Conservation (phyloP, 805 yeast species). For the Metschnikowia gelsemii region DNA sequence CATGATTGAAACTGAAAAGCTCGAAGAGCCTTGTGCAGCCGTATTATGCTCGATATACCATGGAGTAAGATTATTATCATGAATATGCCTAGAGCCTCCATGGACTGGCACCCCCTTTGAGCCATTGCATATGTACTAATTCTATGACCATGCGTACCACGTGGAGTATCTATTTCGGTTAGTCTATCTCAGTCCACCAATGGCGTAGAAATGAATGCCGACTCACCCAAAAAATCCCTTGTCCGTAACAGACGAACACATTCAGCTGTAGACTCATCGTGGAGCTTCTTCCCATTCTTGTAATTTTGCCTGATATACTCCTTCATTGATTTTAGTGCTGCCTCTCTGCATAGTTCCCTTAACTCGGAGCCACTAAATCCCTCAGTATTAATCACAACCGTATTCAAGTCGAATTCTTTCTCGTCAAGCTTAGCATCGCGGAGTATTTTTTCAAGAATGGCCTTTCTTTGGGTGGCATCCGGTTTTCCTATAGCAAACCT, state of each 20-base stretch:
- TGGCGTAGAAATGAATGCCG: slow-evolving; percentile 14
- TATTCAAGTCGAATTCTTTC: slow-evolving; percentile 54
- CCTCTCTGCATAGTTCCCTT: slow-evolving; percentile 88
- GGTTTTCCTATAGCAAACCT: slow-evolving; percentile 80
- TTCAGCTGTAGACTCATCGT: slow-evolving; percentile 33
- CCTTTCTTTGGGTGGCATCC: slow-evolving; percentile 58
- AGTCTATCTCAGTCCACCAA: slow-evolving; percentile 19
- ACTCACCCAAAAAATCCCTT: slow-evolving; percentile 55
- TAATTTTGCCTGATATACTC: slow-evolving; percentile 72
- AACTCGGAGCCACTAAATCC: slow-evolving; percentile 88
- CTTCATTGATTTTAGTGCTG: slow-evolving; percentile 84
- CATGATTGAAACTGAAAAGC: too few species aligned
- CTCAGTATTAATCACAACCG: slow-evolving; percentile 60
- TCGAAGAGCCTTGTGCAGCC: too few species aligned
- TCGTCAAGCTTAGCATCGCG: slow-evolving; percentile 61
- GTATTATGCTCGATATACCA: too few species aligned
- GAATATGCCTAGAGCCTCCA: too few species aligned
- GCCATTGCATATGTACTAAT: background rate
- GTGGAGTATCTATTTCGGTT: too few species aligned
- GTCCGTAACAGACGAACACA: slow-evolving; percentile 63
- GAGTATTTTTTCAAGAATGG: slow-evolving; percentile 69
- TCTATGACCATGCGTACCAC: too few species aligned
- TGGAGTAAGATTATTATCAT: too few species aligned
- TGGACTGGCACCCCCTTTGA: too few species aligned
- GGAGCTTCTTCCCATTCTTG: slow-evolving; percentile 29